A percentile compares a stretch with the other conserved stretches of the same genome.
phyloP scores from a whole-genome alignment of 352 stramenopile genomes.

The Hyaloperonospora brassicae region DNA sequence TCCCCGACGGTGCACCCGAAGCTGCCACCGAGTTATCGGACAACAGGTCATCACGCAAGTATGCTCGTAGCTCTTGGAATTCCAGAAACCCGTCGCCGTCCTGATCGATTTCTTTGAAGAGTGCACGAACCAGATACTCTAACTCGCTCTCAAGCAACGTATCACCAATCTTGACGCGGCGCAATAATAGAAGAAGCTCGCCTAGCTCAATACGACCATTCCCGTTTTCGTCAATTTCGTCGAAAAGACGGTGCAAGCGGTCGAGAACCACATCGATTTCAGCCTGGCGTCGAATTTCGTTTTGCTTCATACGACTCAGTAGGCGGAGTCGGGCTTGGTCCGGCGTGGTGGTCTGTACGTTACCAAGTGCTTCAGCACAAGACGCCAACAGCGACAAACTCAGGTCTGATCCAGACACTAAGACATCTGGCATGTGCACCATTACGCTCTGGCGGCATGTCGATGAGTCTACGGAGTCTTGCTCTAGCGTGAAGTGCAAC shows the following conservation, averaged over 20 bases:
- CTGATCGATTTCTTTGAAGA: slow-evolving; percentile 90
- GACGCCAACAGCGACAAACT: slow-evolving; percentile 59
- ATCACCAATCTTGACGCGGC: slow-evolving; percentile 55
- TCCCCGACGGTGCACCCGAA: slow-evolving; percentile 10
- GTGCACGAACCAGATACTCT: slow-evolving; percentile 47
- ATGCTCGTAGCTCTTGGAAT: too few relatives aligned
- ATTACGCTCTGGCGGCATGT: slow-evolving; percentile 43
- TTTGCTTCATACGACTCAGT: slow-evolving; percentile 46
- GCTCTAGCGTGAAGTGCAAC: slow-evolving; percentile 42
- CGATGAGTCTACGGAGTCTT: slow-evolving; percentile 31
- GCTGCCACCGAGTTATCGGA: slow-evolving; percentile 18
- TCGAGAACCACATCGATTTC: slow-evolving; percentile 47
- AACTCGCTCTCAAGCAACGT: slow-evolving; percentile 57
- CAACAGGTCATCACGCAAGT: slow-evolving; percentile 45
- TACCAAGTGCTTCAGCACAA: slow-evolving; percentile 36
- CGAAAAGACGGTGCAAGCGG: slow-evolving; percentile 51
- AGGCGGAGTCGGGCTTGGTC: slow-evolving; percentile 54
- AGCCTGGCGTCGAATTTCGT: slow-evolving; percentile 40
- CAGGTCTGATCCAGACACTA: slow-evolving; percentile 57
- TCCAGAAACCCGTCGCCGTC: slow-evolving; percentile 86
- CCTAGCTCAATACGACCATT: slow-evolving; percentile 56
- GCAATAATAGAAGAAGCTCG: slow-evolving; percentile 55
- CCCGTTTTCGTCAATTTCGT: slow-evolving; percentile 63
- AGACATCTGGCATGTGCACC: slow-evolving; percentile 56
- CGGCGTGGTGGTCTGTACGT: slow-evolving; percentile 49